Conservation (phyloP, 169 alveolate species). For the Plasmodium malariae region DNA sequence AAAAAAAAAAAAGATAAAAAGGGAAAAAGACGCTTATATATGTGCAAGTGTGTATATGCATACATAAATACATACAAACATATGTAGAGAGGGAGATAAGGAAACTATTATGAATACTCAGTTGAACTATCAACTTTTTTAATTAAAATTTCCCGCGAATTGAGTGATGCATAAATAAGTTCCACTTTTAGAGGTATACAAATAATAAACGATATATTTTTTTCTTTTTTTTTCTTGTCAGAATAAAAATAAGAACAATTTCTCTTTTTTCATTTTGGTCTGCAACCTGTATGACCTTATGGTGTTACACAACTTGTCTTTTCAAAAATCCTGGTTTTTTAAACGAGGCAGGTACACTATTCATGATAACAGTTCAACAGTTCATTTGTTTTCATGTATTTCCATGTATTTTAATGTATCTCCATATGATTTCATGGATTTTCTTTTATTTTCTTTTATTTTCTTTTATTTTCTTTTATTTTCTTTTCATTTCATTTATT, state of each 20-base stretch:
- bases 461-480: not conserved
- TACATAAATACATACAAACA: not conserved
- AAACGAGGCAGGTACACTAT: constrained; percentile 1
- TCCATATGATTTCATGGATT: no score
- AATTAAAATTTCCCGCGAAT: no score
- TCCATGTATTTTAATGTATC: no score
- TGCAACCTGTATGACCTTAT: constrained; percentile 35
- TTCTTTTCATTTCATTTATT: not conserved
- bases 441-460: not conserved
- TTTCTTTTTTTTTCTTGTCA: constrained; percentile 8
- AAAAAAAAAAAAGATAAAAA: not conserved
- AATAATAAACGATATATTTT: not conserved
- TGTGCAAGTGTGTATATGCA: not conserved
- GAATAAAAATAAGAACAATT: constrained; percentile 22
- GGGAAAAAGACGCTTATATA: not conserved
- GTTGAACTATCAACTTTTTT: no score
- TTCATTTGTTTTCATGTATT: no score
- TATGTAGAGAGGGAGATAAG: not conserved
- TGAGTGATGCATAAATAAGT: no score
- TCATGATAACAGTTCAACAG: not conserved
- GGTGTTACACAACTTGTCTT: constrained; percentile 70
- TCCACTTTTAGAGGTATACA: no score
- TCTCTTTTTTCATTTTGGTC: constrained; percentile 44
- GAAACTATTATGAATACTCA: no score
- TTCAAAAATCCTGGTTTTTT: constrained; percentile 42